Base-by-base conservation (phyloP, 2,329 filamentous ascomycete genomes). In the Exophiala oligosperma region DNA sequence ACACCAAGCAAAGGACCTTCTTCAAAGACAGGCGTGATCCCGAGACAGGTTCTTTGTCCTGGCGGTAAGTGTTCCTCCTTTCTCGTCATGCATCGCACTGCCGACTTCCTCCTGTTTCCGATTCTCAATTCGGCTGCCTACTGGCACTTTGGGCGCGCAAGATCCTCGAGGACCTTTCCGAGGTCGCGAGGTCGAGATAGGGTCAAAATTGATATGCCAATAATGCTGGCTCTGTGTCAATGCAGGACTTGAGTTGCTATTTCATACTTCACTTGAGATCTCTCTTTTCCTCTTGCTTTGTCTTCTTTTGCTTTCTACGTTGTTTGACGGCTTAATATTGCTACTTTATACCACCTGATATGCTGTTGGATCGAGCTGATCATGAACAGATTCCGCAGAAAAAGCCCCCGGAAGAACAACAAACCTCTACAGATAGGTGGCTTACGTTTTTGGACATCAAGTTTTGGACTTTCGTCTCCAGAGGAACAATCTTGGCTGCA, bases 31-130 rank as follows among this genome's bases (percentile, higher is more conserved):
- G 49, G 57, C 28, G 55, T 53, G 46, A 49, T 61, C 59, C 62
- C 59, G 62, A 64, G 62, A 64, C 62, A 64, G 44, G n/a, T 62
- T 54, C 59, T 64, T 62, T 62, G 59, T 64, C 32, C 55, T 57
- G 35, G 53, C 59, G 56, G 62, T 64, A 53, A 62, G 62, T 60
- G 41, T 43, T 11, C 47, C 12, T 54, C 21, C 37, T 40, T 57
- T 62, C 46, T 49, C 54, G 24, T 52, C 38, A 47, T 52, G 40
- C 47, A 38, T 60, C 49, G 32, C 46, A 26, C 32, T 35, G 32
- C 49, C 47, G 47, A 41, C n/a, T 47, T 29, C 17, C 43, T 56
- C 50, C 47, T 52, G 26, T 52, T 24, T 26, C 46, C 46, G 50
- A 60, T 62, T 62, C 35, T 23, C 49, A 59, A 54, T 46, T 52